Evolutionary conservation across 768 basidiomycete genomes (phyloP), one percentile per base, ranked within the genome.

Genomic region (Leccinum fibrillosum): DNA sequence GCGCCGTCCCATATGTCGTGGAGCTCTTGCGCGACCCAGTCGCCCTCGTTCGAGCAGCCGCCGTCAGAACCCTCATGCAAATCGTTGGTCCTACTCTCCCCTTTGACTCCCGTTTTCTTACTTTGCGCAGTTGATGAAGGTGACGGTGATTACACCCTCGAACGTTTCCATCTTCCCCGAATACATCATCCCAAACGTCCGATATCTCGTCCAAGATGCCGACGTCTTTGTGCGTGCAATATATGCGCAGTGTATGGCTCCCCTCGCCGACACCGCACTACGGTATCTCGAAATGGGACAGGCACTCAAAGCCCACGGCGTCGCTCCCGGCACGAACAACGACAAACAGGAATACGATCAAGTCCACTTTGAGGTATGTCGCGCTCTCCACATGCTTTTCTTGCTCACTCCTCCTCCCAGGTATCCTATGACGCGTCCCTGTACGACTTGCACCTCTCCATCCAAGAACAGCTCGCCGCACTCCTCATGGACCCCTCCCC

Each of bases 201-300:
- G 84, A 35, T 86, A 92, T 60, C 80, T 99, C 7, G 83, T 89
- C 0, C 82, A 85, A 52, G 97, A 98, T 68, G 78, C 86, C 1
- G 94, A 98, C 63, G 81, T 93, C 0, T 88, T 86, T n/a, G 86
- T 89, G 4, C 79, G 97, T 73, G 72, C 84, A 73, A 77, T 90
- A 73, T 87, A 90, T 66, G 97, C 95, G 0, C 89, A 92, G 64
- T 90, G 89, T 62, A 84, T 98, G 37, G 88, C 88, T 1, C 82
- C 86, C 19, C 79, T 99, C 2, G 94, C 95, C 0, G 89, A 94
- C 56, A 91, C 89, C 0, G 92, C 93, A 2, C 80, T 90, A 55
- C 81, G 88, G 44, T 97, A 94, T 73, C 77, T 98, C 32, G 95
- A 98, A 71, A 94, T 98, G 86, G 89, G 87, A 0, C 93, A 97